These are phyloP conservation scores for Penicillium occitanis DNA, from an alignment of 2,329 filamentous ascomycete genomes.

Conservation along the genomic window DNA sequence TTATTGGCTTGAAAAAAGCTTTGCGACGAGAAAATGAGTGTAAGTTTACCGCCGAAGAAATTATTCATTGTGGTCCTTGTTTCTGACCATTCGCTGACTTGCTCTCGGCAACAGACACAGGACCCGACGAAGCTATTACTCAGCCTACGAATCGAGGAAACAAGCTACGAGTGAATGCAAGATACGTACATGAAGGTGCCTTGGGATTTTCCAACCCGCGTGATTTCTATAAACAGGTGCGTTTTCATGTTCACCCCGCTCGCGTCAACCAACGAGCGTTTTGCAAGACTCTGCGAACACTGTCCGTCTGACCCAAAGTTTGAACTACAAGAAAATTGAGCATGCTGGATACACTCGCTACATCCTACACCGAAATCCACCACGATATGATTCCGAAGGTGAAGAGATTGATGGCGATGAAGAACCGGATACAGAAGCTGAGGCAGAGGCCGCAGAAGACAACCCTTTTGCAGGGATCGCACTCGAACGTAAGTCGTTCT, in stretches of 20 bases:
- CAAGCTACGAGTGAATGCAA: slow-evolving; percentile 60
- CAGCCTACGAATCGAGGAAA: slow-evolving; percentile 60
- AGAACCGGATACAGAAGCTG: slow-evolving; percentile 59
- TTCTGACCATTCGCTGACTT: background rate
- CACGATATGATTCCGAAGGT: slow-evolving; percentile 63
- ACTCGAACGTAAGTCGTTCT: slow-evolving; percentile 52
- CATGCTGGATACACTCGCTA: slow-evolving; percentile 63
- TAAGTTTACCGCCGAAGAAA: slow-evolving; percentile 27
- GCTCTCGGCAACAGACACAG: slow-evolving; percentile 32
- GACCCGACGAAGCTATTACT: slow-evolving; percentile 54
- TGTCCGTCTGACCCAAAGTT: background rate
- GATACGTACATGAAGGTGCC: slow-evolving; percentile 56
- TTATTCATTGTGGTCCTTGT: slow-evolving; percentile 19
- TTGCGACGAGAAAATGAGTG: slow-evolving; percentile 49
- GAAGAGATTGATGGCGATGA: slow-evolving; percentile 58
- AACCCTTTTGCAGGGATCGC: slow-evolving; percentile 61
- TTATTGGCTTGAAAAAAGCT: slow-evolving; percentile 55
- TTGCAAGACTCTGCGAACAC: background rate
- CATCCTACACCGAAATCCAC: slow-evolving; percentile 60
- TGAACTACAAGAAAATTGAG: slow-evolving; percentile 53
- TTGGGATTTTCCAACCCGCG: slow-evolving; percentile 53
- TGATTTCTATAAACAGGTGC: slow-evolving; percentile 58
- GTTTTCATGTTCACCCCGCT: slow-evolving; percentile 19
- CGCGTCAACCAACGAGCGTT: background rate
- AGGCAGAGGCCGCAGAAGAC: slow-evolving; percentile 58